Percentiles rank a stretch among this genome's conserved stretches.
Evolutionary conservation across 495 filamentous ascomycete genomes (phyloP).

Genomic region (Endocarpon pusillum): DNA sequence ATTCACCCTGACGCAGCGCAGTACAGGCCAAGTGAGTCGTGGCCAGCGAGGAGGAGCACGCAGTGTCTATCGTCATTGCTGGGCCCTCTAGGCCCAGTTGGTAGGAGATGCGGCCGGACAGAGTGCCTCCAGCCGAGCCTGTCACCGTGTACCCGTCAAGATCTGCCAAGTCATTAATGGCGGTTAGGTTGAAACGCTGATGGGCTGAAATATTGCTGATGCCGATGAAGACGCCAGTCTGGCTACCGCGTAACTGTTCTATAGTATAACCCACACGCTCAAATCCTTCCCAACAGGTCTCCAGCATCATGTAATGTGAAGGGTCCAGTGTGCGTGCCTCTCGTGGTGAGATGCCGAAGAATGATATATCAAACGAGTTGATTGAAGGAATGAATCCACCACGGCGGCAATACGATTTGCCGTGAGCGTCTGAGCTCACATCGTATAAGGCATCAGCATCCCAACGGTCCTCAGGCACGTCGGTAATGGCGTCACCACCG

Average conservation of each 20-base stretch:
- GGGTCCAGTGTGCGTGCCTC: conserved; percentile 21
- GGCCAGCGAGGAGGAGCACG: conserved; percentile 20
- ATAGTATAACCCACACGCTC: conserved; percentile 20
- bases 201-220: too few species aligned
- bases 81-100: conserved; percentile 14
- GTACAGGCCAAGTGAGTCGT: conserved; percentile 21
- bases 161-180: conserved; percentile 12
- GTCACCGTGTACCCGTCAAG: conserved; percentile 17
- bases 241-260: conserved; percentile 13
- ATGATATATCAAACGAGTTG: conserved; percentile 16
- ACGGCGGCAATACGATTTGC: conserved; percentile 10
- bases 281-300: conserved; percentile 21
- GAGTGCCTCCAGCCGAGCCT: conserved; percentile 15
- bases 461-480: conserved; percentile 12
- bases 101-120: conserved; percentile 18
- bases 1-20: conserved; percentile 18
- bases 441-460: conserved; percentile 8
- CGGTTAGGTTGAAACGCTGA: conserved; percentile 7
- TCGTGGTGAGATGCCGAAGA: conserved; percentile 23
- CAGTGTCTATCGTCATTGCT: conserved; percentile 16
- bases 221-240: conserved; percentile 22
- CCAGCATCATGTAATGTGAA: conserved; percentile 17
- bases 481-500: conserved; percentile 10
- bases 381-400: conserved; percentile 13
- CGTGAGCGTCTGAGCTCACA: conserved; percentile 5